Percentiles rank a stretch among this genome's conserved stretches.
These are phyloP conservation scores for Chlamydomonas eustigma DNA, from an alignment of 139 green algal species.

Conservation along the genomic window DNA sequence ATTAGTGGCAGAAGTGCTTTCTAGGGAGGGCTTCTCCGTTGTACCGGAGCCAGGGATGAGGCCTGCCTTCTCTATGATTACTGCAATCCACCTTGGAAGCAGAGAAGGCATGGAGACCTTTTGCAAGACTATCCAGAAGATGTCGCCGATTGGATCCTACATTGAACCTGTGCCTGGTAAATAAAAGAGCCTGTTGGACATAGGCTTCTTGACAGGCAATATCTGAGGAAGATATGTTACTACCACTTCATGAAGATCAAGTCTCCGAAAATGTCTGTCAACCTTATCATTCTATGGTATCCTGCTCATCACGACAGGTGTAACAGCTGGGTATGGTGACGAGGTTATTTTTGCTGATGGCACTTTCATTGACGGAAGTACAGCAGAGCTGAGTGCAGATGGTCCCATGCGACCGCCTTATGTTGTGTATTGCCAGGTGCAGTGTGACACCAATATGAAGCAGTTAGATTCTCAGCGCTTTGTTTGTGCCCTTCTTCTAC, in stretches of 20 bases:
- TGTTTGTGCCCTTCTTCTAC: too few species aligned
- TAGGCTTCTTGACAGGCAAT: too few species aligned
- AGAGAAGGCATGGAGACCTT: slow-evolving; percentile 74
- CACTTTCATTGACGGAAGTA: slow-evolving; percentile 94
- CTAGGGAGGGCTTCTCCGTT: slow-evolving; percentile 51
- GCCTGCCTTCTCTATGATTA: slow-evolving; percentile 73
- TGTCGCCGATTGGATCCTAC: slow-evolving; percentile 85
- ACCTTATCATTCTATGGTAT: too few species aligned
- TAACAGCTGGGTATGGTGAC: slow-evolving; percentile 85
- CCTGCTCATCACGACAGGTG: too few species aligned
- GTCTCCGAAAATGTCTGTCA: too few species aligned
- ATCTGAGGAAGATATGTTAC: too few species aligned
- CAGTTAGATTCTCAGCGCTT: too few species aligned
- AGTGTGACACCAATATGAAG: too few species aligned
- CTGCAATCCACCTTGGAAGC: slow-evolving; percentile 73
- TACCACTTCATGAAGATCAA: too few species aligned
- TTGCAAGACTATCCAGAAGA: slow-evolving; percentile 74
- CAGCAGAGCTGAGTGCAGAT: slow-evolving; percentile 86
- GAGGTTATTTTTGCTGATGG: slow-evolving; percentile 94
- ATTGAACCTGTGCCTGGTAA: slow-evolving; percentile 72
- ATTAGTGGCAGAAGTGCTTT: slow-evolving; percentile 71
- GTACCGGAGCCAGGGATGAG: slow-evolving; percentile 42
- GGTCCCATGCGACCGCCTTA: slow-evolving; percentile 87
- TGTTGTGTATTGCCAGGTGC: slow-evolving; percentile 80
- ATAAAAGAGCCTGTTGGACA: too few species aligned